Conservation (phyloP, 2,329 filamentous ascomycete genomes). For the Cladosporium sp. region DNA sequence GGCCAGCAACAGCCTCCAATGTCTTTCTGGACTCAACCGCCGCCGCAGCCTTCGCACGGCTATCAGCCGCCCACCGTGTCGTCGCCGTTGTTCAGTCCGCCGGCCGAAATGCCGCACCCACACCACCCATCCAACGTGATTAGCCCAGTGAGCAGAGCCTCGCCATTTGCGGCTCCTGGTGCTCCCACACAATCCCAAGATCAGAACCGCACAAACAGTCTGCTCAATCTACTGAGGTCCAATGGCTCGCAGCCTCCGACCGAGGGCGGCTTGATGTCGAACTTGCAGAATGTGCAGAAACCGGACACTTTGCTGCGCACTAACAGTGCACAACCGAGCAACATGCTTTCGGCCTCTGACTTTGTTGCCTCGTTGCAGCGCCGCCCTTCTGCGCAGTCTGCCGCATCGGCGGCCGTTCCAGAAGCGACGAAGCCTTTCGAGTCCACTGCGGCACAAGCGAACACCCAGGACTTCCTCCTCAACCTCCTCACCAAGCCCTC, state of each 20-base stretch:
- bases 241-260: constrained; percentile 43
- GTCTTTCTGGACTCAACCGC: constrained; percentile 21
- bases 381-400: constrained; percentile 37
- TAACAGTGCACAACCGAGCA: constrained; percentile 23
- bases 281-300: constrained; percentile 32
- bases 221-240: constrained; percentile 64
- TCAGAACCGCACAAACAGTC: constrained; percentile 39
- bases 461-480: constrained; percentile 81
- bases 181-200: constrained; percentile 33
- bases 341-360: constrained; percentile 50
- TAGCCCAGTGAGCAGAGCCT: constrained; percentile 46
- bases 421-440: constrained; percentile 23
- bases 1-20: constrained; percentile 15
- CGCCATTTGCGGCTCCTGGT: constrained; percentile 37
- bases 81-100: constrained; percentile 55
- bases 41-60: constrained; percentile 24
- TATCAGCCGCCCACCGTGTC: constrained; percentile 56
- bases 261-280: constrained; percentile 32
- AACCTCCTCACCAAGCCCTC: constrained; percentile 70
- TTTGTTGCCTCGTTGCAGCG: constrained; percentile 54
- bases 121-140: constrained; percentile 56
- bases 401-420: constrained; percentile 28
- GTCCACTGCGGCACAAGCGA: constrained; percentile 41
- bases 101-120: constrained; percentile 50
- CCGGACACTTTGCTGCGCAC: constrained; percentile 15